Base-by-base conservation (phyloP, 1,284 basidiomycete species). In the Irpex sp. region DNA sequence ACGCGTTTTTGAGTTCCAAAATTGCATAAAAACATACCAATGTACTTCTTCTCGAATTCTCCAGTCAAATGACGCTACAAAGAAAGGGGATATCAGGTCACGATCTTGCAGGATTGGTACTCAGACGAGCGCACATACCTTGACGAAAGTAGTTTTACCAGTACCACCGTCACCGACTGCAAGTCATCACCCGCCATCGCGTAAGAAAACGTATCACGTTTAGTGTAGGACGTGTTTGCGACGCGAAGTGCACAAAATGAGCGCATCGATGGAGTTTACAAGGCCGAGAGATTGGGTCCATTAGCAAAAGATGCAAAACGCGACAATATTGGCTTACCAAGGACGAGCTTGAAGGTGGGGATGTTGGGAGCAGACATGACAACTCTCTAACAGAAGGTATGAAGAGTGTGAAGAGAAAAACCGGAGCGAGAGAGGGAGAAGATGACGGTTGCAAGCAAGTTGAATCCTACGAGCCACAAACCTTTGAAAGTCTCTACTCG, bases 21-120 rank as follows among this genome's bases (percentile, higher is more conserved):
- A 11, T 11, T 31, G 19, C 9, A 21, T 56, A 36, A 36, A 56
- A 26, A 48, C 73, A 38, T 77, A 97, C 95, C 96, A 70, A 99
- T 98, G 85, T 98, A 99, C 82, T 99, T 99, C 88, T 99, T 99
- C 84, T 99, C 97, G 79, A 99, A 99, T 87, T 99, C 97, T 77
- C 94, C 96, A 70, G 97, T 98, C 88, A 98, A 89, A 82, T 99
- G 97, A 79, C 96, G 95, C 95, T 95, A 74, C 51, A 70, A 68
- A 70, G 70, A 57, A 58, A 58, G 26, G 47, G 60, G 72, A 58
- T 58, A 89, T 91, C 85, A 88, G 81, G 65, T 78, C 73, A 72
- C 79, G 83, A 88, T 88, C 82, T 72, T 65, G 65, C 64, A 61
- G 60, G 66, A 70, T 58, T 65, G 66, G 60, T 61, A 69, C 64